Evolutionary conservation across 2,329 filamentous ascomycete species (phyloP).

Genomic region (Geosmithia flava): DNA sequence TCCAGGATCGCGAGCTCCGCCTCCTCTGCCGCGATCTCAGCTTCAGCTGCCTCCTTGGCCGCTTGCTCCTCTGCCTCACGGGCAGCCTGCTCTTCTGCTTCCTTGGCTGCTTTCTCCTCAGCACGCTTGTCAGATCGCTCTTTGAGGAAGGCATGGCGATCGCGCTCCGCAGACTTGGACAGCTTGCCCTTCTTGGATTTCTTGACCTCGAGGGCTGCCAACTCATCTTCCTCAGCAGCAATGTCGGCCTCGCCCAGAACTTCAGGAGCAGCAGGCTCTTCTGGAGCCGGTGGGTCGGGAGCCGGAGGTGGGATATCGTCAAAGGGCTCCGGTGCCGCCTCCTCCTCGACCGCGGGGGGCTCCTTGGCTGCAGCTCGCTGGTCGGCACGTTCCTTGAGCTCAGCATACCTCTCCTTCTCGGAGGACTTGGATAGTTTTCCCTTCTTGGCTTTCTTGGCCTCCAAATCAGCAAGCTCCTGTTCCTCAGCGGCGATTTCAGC

Average conservation of each 20-base stretch:
- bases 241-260: conserved; percentile 10
- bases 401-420: conserved; percentile 13
- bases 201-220: conserved; percentile 14
- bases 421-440: conserved; percentile 8
- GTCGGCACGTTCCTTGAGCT: conserved; percentile 8
- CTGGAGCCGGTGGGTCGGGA: conserved; percentile 12
- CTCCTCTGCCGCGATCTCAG: conserved; percentile 9
- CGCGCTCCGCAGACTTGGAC: conserved; percentile 8
- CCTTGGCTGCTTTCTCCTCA: conserved; percentile 8
- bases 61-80: conserved; percentile 6
- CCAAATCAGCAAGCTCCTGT: conserved; percentile 9
- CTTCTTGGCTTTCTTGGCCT: conserved; percentile 15
- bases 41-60: conserved; percentile 7
- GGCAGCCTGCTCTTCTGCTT: conserved; percentile 13
- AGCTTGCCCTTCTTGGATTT: conserved; percentile 15
- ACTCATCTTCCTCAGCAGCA: conserved; percentile 10
- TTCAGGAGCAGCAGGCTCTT: conserved; percentile 9
- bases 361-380: conserved; percentile 15
- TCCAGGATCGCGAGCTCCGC: conserved; percentile 11
- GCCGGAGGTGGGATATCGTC: conserved; percentile 14
- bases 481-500: conserved; percentile 10
- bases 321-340: conserved; percentile 2
- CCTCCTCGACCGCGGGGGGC: conserved; percentile 1
- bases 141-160: conserved; percentile 13
- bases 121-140: conserved; percentile 8